Base-by-base conservation (phyloP, 352 stramenopile species). In the Phytophthora niederhauseri region DNA sequence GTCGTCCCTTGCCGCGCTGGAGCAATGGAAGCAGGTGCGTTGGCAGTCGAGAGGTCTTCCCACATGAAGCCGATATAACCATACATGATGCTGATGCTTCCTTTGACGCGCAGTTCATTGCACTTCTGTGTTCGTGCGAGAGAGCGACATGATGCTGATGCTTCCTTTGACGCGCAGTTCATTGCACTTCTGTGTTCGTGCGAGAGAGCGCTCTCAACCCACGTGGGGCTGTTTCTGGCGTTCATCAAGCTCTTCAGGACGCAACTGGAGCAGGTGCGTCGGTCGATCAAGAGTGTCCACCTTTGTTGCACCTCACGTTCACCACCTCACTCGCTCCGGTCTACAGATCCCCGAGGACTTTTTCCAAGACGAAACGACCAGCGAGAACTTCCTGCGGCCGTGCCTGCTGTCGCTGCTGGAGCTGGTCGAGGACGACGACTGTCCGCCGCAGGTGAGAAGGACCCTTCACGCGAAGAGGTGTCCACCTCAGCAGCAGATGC, bases 21-120 rank as follows among this genome's bases (percentile, higher is more conserved):
- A 98, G 73, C 92, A 98, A 72, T 99, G 96, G 96, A 97, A 97
- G 64, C 81, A 95, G 83, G 82, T 92, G 55, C 36, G n/a, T 28
- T 24, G 26, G 5, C n/a, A 41, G 41, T 36, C 14, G 7, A 11
- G 31, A 36, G 31, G 31, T 0, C 11, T 36, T 24, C 43, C 2
- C 20, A 28, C 17, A 0, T 51, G 20, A 24, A 17, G 41, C 9
- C 8, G 3, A 51, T 51, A 14, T 46, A 46, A 46, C 38, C 38
- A 48, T 11, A 17, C 15, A 4, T 41, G 34, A 41, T 15, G 34
- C 28, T 41, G 34, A 5, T 41, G 34, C 34, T 41, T 15, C 34
- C 4, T 41, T 41, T 51, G 55, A n/a, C 60, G 34, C 43, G 55
- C 55, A 92, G 84, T 88, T 91, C 43, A 75, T 88, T 19, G 77